Conservation (phyloP, 2,329 filamentous ascomycete species). For the Gremmenia infestans region DNA sequence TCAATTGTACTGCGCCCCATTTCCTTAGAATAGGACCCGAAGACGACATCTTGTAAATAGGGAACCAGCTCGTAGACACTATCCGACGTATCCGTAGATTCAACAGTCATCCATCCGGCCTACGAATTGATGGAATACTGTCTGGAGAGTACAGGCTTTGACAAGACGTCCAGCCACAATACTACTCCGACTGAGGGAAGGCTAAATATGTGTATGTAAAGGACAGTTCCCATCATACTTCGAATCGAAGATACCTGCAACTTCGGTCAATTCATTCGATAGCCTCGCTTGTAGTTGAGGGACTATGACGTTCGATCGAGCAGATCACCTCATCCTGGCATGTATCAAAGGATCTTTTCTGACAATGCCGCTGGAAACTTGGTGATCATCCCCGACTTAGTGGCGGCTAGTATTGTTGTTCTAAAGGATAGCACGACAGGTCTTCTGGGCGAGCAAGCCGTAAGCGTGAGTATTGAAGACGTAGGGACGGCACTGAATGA, state of each 20-base stretch:
- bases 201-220: conserved; percentile 50
- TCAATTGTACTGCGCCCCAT: too few species aligned
- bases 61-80: conserved; percentile 41
- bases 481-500: conserved; percentile 39
- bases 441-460: conserved; percentile 36
- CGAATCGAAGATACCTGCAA: conserved; percentile 57
- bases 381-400: conserved; percentile 41
- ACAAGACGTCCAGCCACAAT: conserved; percentile 42
- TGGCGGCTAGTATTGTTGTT: conserved; percentile 36
- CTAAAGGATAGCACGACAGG: conserved; percentile 39
- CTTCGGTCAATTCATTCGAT: conserved; percentile 48
- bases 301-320: conserved; percentile 35
- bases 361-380: conserved; percentile 39
- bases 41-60: conserved; percentile 32
- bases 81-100: conserved; percentile 35
- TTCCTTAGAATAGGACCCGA: too few species aligned
- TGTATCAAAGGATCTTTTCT: conserved; percentile 40
- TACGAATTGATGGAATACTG: conserved; percentile 38
- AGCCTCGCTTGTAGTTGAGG: conserved; percentile 35
- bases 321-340: conserved; percentile 38
- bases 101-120: conserved; percentile 32
- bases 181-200: conserved; percentile 42
- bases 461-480: conserved; percentile 36
- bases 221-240: conserved; percentile 53
- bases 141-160: conserved; percentile 41